Percentiles rank a stretch among this genome's conserved stretches.
These are phyloP conservation scores for Arthrobotrys sinensis DNA, from an alignment of 2,329 filamentous ascomycete genomes.

Conservation along the genomic window DNA sequence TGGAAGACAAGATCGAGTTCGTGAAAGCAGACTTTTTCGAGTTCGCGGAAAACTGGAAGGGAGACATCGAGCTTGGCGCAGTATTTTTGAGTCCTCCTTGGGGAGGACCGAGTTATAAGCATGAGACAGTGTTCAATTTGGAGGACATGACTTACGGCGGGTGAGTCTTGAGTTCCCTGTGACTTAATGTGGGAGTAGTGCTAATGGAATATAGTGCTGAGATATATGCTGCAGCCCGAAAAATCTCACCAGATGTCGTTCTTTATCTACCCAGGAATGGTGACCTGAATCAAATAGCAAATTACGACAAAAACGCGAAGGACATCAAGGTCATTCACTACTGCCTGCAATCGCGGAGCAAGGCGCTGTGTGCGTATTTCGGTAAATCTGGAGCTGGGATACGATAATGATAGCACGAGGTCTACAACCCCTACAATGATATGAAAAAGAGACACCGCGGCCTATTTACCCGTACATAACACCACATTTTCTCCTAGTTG, in stretches of 20 bases:
- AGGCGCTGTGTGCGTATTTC: conserved; percentile 58
- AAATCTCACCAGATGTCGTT: conserved; percentile 73
- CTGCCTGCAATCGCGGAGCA: conserved; percentile 73
- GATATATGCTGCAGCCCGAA: conserved; percentile 75
- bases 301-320: conserved; percentile 68
- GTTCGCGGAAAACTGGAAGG: conserved; percentile 69
- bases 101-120: conserved; percentile 79
- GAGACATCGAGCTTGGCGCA: conserved; percentile 68
- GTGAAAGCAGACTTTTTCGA: conserved; percentile 89
- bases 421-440: not conserved
- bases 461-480: not conserved
- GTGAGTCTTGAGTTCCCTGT: conserved; percentile 17
- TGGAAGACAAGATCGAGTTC: conserved; percentile 84
- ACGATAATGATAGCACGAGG: conserved; percentile 1
- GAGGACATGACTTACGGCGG: conserved; percentile 77
- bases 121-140: conserved; percentile 83
- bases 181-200: not conserved
- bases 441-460: not conserved
- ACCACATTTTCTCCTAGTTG: not conserved
- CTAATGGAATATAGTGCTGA: conserved; percentile 71
- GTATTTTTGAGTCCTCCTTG: conserved; percentile 75
- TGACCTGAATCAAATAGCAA: conserved; percentile 83
- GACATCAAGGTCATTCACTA: conserved; percentile 88
- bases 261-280: conserved; percentile 90
- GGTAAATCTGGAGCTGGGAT: conserved; percentile 42